Evolutionary conservation across 495 filamentous ascomycete genomes (phyloP).

Genomic region (Neurospora sp.): DNA sequence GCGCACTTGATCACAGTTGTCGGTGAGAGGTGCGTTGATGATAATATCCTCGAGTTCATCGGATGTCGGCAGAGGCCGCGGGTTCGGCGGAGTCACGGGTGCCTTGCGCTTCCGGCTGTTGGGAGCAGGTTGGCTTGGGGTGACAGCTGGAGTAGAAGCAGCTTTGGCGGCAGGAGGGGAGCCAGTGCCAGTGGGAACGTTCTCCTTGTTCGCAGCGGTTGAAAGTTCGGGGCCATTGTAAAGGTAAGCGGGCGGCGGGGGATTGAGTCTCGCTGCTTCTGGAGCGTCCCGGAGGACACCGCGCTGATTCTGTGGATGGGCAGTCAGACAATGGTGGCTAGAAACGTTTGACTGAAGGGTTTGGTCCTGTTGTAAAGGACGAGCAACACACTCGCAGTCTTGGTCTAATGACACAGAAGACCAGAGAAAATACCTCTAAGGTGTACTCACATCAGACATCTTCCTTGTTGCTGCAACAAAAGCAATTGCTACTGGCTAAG

Average conservation of each 20-base stretch:
- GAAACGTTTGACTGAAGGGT: not conserved
- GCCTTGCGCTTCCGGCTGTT: slow-evolving; percentile 26
- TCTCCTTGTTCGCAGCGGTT: not conserved
- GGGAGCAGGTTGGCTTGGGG: not conserved
- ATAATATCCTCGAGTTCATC: slow-evolving; percentile 11
- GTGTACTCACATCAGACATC: not conserved
- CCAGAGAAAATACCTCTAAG: not conserved
- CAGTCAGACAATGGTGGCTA: not conserved
- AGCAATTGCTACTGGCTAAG: not conserved
- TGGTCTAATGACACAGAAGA: not conserved
- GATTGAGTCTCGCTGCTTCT: not conserved
- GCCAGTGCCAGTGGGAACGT: not conserved
- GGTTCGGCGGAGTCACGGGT: slow-evolving; percentile 15
- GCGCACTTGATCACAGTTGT: slow-evolving; percentile 31
- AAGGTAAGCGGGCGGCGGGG: not conserved
- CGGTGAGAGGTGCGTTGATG: slow-evolving; percentile 11
- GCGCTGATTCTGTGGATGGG: not conserved
- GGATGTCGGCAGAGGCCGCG: slow-evolving; percentile 6
- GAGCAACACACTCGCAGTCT: not conserved
- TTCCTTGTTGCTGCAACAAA: not conserved
- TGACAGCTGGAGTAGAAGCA: not conserved
- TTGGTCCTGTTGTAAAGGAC: not conserved
- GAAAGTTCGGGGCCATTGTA: not conserved
- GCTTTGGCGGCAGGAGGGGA: not conserved
- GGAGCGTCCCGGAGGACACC: not conserved